These are phyloP conservation scores for Paxillus involutus DNA, from an alignment of 768 basidiomycete genomes.

Conservation along the genomic window DNA sequence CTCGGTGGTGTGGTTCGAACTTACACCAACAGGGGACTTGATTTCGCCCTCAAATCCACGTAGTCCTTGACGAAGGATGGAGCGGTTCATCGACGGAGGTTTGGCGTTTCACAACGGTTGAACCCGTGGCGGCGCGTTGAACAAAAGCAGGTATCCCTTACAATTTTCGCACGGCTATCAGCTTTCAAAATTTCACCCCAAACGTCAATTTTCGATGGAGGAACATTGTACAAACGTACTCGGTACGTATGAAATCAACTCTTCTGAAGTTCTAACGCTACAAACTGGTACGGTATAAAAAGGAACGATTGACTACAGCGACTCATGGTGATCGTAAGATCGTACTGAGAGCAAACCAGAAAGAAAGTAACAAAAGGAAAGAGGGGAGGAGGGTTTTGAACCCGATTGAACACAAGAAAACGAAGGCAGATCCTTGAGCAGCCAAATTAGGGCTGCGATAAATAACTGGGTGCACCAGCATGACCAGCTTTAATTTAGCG, in stretches of 20 bases:
- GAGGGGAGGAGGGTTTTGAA: neutral
- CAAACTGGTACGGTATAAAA: neutral
- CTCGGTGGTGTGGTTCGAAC: neutral
- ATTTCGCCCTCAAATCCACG: neutral
- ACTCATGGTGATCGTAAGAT: neutral
- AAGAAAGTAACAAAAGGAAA: neutral
- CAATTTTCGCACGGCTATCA: too few species aligned
- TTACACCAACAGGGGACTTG: neutral
- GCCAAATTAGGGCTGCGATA: neutral
- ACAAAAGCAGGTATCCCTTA: too few species aligned
- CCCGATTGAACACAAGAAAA: neutral
- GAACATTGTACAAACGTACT: neutral
- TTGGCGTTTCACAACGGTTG: too few species aligned
- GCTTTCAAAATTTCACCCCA: too few species aligned
- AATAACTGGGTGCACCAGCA: neutral
- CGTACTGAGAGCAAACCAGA: neutral
- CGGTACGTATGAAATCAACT: neutral
- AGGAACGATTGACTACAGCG: neutral
- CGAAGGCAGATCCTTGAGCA: neutral
- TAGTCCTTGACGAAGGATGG: neutral
- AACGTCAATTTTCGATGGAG: too few species aligned
- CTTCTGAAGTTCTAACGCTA: neutral
- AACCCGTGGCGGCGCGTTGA: too few species aligned
- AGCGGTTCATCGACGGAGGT: neutral
- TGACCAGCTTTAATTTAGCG: neutral